A percentile compares a stretch with the other conserved stretches of the same genome.
These are phyloP conservation scores for Trichoderma atroviride DNA, from an alignment of 2,329 filamentous ascomycete genomes.

Conservation along the genomic window DNA sequence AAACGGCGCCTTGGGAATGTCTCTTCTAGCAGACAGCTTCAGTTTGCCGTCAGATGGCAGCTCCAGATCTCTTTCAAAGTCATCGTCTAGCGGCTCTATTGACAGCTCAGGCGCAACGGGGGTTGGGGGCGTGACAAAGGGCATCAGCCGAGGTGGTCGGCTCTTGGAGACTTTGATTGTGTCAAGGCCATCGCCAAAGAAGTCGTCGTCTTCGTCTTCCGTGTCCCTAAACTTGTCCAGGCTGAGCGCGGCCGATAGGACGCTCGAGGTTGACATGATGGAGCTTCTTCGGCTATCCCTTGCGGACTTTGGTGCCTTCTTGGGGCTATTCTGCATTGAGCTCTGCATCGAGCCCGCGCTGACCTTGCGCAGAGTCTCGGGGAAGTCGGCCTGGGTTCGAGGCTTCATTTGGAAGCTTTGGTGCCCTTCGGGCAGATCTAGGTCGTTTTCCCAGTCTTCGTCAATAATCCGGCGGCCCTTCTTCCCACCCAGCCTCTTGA, in stretches of 20 bases:
- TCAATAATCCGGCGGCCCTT: conserved; percentile 73
- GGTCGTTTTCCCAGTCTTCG: conserved; percentile 80
- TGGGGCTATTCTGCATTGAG: conserved; percentile 57
- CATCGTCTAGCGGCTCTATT: conserved; percentile 52
- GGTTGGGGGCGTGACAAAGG: conserved; percentile 60
- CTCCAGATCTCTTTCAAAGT: conserved; percentile 74
- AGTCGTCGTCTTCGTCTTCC: conserved; percentile 60
- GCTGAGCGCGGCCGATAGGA: conserved; percentile 53
- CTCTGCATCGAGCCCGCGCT: conserved; percentile 57
- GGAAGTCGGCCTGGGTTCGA: conserved; percentile 62
- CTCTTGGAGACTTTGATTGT: conserved; percentile 71
- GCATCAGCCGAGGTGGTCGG: conserved; percentile 53
- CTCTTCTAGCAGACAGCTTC: conserved; percentile 62
- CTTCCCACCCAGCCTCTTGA: conserved; percentile 80
- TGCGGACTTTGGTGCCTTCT: conserved; percentile 38
- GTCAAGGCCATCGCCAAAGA: conserved; percentile 63
- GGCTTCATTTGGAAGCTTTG: conserved; percentile 67
- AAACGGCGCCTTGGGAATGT: conserved; percentile 65
- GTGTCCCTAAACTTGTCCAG: conserved; percentile 67
- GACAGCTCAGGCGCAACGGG: conserved; percentile 48
- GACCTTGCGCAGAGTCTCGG: conserved; percentile 69
- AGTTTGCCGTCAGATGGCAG: conserved; percentile 68
- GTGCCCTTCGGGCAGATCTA: conserved; percentile 66
- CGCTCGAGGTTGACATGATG: conserved; percentile 39
- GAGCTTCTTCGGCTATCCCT: conserved; percentile 39